A percentile compares a stretch with the other conserved stretches of the same genome.
Evolutionary conservation across 176 grass and related monocot species (phyloP).

Genomic region (Phyllostachys edulis): DNA sequence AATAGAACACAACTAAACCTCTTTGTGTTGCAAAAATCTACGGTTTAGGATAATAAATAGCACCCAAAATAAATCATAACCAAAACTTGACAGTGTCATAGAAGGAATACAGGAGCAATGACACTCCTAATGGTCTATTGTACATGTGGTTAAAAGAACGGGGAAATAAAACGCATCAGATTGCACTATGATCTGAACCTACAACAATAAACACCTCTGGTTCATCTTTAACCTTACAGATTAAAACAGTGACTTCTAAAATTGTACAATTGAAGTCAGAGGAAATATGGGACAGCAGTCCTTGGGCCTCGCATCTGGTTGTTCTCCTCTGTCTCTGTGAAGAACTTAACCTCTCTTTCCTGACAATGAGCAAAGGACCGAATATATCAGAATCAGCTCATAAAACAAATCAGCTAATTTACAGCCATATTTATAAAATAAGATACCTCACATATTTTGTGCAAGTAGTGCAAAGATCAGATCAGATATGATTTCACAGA

Average conservation of each 20-base stretch:
- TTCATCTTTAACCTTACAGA: slow-evolving; percentile 57
- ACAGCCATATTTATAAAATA: background rate
- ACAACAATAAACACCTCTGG: slow-evolving; percentile 51
- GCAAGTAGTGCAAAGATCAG: background rate
- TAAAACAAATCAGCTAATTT: background rate
- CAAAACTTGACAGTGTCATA: slow-evolving; percentile 52
- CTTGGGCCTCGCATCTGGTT: slow-evolving; percentile 98
- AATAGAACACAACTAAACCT: background rate
- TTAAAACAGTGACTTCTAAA: slow-evolving; percentile 45
- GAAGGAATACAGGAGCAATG: slow-evolving; percentile 54
- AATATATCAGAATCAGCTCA: background rate
- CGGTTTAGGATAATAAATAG: background rate
- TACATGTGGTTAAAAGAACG: slow-evolving; percentile 70
- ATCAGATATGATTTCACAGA: background rate
- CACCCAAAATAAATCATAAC: slow-evolving; percentile 23
- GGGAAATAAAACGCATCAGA: slow-evolving; percentile 55
- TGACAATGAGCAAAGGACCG: slow-evolving; percentile 20
- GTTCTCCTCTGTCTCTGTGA: slow-evolving; percentile 98
- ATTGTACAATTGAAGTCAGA: slow-evolving; percentile 69
- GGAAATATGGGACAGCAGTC: slow-evolving; percentile 90
- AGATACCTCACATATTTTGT: background rate
- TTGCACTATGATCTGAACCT: slow-evolving; percentile 51
- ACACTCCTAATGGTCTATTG: slow-evolving; percentile 53
- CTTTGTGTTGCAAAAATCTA: background rate
- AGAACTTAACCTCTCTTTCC: slow-evolving; percentile 97